Evolutionary conservation across 768 basidiomycete genomes (phyloP).

Genomic region (Amanita pallidorosea): DNA sequence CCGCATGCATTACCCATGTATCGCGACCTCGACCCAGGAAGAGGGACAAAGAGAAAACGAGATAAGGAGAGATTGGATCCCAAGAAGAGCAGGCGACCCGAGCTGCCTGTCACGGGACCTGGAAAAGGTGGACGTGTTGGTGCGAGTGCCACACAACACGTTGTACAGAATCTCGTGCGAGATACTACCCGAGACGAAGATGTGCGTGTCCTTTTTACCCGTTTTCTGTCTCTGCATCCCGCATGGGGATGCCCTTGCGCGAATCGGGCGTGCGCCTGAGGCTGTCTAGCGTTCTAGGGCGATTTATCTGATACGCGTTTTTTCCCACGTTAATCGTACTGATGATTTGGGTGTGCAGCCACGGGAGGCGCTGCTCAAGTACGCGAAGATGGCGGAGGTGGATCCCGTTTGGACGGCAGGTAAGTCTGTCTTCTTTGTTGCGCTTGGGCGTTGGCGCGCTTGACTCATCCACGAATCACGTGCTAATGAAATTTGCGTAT

Average conservation of each 20-base stretch:
- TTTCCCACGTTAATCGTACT: conserved; percentile 8
- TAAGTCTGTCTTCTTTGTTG: conserved; percentile 28
- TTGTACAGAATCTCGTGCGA: conserved; percentile 90
- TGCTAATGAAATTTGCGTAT: conserved; percentile 21
- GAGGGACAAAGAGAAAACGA: conserved; percentile 76
- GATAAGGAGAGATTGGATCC: conserved; percentile 86
- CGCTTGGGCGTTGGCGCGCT: conserved; percentile 8
- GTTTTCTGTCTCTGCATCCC: conserved; percentile 1
- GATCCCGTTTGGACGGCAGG: conserved; percentile 83
- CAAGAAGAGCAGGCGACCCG: conserved; percentile 85
- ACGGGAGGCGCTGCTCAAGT: conserved; percentile 92
- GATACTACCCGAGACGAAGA: conserved; percentile 90
- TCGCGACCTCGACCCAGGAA: conserved; percentile 66
- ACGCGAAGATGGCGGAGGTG: conserved; percentile 64
- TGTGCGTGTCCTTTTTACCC: conserved; percentile 47
- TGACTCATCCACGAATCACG: conserved; percentile 15
- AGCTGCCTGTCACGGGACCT: conserved; percentile 86
- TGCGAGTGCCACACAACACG: conserved; percentile 92
- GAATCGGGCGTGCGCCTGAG: not conserved
- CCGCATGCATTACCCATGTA: conserved; percentile 92
- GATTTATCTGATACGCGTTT: conserved; percentile 3
- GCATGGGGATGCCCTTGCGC: conserved; percentile 8
- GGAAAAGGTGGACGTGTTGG: conserved; percentile 93
- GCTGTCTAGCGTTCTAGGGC: not conserved
- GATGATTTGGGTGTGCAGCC: conserved; percentile 47